Evolutionary conservation across 192 early-diverging fungal species (phyloP), one percentile per base, ranked within the genome.

Genomic region (Coemansia sp.): DNA sequence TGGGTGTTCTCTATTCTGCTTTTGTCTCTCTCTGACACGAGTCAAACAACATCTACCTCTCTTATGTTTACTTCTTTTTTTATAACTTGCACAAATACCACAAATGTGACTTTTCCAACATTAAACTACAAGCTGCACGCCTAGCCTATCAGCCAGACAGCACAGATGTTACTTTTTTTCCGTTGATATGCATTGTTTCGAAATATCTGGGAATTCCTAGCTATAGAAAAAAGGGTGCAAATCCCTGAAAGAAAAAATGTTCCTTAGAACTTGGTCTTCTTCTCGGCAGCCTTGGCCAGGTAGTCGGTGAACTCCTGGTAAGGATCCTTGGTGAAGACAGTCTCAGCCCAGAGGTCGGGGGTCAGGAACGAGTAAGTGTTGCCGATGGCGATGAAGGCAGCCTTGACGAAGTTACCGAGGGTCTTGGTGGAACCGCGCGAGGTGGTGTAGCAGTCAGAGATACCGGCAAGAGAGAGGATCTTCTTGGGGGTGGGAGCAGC

Each of bases 381-480:
- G 80, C 89, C 87, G 84, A 98, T 96, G 79, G 95, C 96, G 83
- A 91, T 88, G 86, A 98, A 98, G 73, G 93, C 91, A 68, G 97
- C 97, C 93, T 98, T 98, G 85, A 98, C 93, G 76, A 97, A 97
- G 94, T 98, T 98, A 78, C 97, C 97, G 65, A 95, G 91, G 74
- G 97, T 98, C 84, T 91, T 92, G 90, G 97, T 98, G 74, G 94
- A 94, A 79, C 97, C 97, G 72, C 92, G 87, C 82, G 97, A 87
- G 60, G 92, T 88, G 80, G 97, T 98, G 90, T 98, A 98, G 88
- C 92, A 94, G 86, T 98, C 97, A 65, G 88, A 87, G 84, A 98
- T 92, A 93, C 97, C 97, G 70, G 97, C 97, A 68, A 97, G 89
- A 86, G 93, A 86, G 73, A 97, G 88, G 63, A 98, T 88, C 90